Evolutionary conservation across 306 rosid species (phyloP).

Genomic region (Fagus crenata): DNA sequence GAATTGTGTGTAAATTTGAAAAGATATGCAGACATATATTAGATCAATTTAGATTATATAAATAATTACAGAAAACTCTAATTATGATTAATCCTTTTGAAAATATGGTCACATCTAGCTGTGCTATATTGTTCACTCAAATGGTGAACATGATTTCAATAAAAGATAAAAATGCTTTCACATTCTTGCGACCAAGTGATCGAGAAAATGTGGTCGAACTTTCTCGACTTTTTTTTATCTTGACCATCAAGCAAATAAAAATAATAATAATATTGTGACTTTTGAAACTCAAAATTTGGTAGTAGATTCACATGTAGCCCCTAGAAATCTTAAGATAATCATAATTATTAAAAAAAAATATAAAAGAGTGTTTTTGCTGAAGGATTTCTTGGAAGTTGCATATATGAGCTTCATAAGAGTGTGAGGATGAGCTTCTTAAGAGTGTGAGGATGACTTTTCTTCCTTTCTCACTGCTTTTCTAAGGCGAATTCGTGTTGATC

Average conservation of each 20-base stretch:
- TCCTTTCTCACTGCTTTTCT: conserved; percentile 16
- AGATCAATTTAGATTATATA: too few species aligned
- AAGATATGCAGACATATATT: too few species aligned
- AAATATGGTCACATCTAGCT: too few species aligned
- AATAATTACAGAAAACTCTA: too few species aligned
- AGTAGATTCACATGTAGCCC: not conserved
- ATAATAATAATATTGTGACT: too few species aligned
- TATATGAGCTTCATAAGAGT: not conserved
- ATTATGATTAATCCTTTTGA: too few species aligned
- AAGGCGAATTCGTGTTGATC: conserved; percentile 2
- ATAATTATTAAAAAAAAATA: not conserved
- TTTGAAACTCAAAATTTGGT: not conserved
- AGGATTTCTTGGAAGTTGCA: conserved; percentile 7
- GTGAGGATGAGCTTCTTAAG: conserved; percentile 19
- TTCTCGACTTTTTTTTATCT: not conserved
- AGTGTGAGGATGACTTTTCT: conserved; percentile 29
- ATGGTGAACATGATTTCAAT: not conserved
- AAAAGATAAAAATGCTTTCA: not conserved
- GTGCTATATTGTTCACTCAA: too few species aligned
- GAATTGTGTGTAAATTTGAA: too few species aligned
- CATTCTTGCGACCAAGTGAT: not conserved
- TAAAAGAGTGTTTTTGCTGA: conserved; percentile 3
- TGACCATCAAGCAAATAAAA: not conserved
- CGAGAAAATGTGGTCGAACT: not conserved
- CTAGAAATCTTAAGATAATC: not conserved